phyloP scores from a whole-genome alignment of 768 basidiomycete species.

The Boletus subcaerulescens region DNA sequence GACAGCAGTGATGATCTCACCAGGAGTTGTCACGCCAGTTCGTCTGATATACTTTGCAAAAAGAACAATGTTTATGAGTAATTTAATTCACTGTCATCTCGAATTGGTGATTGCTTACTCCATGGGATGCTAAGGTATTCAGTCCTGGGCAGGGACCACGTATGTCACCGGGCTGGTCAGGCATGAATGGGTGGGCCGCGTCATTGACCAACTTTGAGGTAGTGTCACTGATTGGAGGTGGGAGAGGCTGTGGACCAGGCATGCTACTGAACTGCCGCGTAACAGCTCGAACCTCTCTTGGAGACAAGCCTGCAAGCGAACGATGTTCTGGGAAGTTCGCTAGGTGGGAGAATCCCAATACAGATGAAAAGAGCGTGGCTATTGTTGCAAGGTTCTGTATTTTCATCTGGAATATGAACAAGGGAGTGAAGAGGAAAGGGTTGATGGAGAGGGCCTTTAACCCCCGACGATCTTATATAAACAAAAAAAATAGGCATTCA shows the following conservation, averaged over 20 bases:
- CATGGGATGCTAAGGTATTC: constrained; percentile 22
- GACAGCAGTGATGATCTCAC: constrained; percentile 18
- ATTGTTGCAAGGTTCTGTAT: background rate
- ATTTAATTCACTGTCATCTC: background rate
- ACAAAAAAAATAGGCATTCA: too few species aligned
- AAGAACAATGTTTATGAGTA: background rate
- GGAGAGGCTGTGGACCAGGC: constrained; percentile 14
- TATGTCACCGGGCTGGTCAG: constrained; percentile 13
- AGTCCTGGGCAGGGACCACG: constrained; percentile 22
- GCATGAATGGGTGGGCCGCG: constrained; percentile 5
- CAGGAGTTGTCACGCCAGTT: constrained; percentile 17
- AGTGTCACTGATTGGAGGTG: constrained; percentile 17
- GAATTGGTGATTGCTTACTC: constrained; percentile 7
- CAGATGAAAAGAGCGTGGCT: background rate
- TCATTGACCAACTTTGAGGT: constrained; percentile 14
- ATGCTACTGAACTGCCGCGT: constrained; percentile 7
- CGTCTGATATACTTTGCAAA: constrained; percentile 14
- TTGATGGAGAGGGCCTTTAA: too few species aligned
- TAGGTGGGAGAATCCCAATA: constrained; percentile 8
- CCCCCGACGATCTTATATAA: too few species aligned
- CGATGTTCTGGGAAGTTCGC: constrained; percentile 13
- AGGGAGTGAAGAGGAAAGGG: too few species aligned
- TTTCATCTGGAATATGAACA: too few species aligned
- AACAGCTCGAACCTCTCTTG: constrained; percentile 11
- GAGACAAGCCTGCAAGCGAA: constrained; percentile 17